Evolutionary conservation across 345 rosid genomes (phyloP).

Genomic region (Salix suchowensis): DNA sequence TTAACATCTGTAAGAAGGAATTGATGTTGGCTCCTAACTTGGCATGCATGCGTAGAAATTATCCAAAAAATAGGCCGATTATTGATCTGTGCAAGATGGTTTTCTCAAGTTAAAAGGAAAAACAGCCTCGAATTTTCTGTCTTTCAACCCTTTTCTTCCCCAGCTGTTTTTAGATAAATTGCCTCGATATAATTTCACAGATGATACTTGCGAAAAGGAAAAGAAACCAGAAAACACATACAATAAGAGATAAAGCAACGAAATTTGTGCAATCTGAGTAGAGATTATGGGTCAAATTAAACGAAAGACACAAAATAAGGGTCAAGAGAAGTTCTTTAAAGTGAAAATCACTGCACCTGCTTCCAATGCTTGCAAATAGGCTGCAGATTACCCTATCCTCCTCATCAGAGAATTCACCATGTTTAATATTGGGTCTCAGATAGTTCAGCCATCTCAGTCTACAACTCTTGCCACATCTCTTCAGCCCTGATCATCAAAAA

Average conservation of each 20-base stretch:
- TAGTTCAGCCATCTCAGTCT: slow-evolving; percentile 95
- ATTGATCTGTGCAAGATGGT: slow-evolving; percentile 7
- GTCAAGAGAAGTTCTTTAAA: neutral
- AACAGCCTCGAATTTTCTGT: neutral
- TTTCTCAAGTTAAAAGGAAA: neutral
- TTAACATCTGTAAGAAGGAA: slow-evolving; percentile 16
- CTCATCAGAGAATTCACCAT: slow-evolving; percentile 84
- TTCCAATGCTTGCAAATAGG: slow-evolving; percentile 79
- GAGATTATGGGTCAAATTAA: neutral
- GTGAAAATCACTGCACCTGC: slow-evolving; percentile 53
- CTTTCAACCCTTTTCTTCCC: neutral
- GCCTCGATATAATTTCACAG: neutral
- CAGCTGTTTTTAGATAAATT: neutral
- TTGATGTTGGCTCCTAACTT: slow-evolving; percentile 30
- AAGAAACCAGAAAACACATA: neutral
- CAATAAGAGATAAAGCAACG: neutral
- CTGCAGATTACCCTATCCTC: slow-evolving; percentile 75
- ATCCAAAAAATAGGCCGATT: slow-evolving; percentile 27
- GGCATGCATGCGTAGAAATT: slow-evolving; percentile 33
- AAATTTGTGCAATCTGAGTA: neutral
- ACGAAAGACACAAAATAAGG: neutral
- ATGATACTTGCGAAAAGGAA: neutral
- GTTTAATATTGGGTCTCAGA: slow-evolving; percentile 88
- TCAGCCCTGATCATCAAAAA: slow-evolving; percentile 46
- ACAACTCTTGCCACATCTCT: slow-evolving; percentile 97